Base-by-base conservation (phyloP, 768 basidiomycete species). In the Rhizopogon roseolus region DNA sequence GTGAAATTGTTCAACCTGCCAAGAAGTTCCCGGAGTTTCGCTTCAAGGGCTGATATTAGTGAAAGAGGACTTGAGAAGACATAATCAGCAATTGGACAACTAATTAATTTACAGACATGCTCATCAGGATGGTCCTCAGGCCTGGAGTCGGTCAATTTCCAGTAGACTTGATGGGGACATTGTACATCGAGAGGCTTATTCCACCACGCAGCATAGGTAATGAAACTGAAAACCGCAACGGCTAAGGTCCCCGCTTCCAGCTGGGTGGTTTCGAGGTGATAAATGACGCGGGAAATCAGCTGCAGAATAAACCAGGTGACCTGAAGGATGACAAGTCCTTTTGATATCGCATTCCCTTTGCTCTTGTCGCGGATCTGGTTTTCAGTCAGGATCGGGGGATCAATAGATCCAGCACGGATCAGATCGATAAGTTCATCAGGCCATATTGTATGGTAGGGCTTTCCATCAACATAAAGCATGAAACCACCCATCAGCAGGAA, bases 181-280 rank as follows among this genome's bases (percentile, higher is more conserved):
- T 53, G 54, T 0, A 75, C 67, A 50, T 70, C 66, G 11, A 68
- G 61, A 2, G 74, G 75, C 58, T 77, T 77, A 28, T 66, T 28
- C 73, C 70, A 74, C 74, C 75, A 75, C 1, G 71, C 44, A 1
- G 49, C 38, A 54, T 72, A 74, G 11, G 62, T 66, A 10, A 64
- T 54, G 11, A 64, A 55, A 29, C 66, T 73, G 27, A 74, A 56
- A 4, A 63, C 39, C 3, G 65, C 66, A 45, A 70, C 71, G 0
- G 66, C 71, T 25, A 74, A 28, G 1, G 73, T 76, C 6, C 66
- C 57, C 13, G 73, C 55, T 55, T 76, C 71, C 13, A 76, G 62
- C 34, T 71, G 64, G 7, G 70, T 72, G 13, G 72, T 43, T 2
- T 66, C 59, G 11, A 75, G 60, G n/a, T 50, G 37, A 19, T 65